phyloP scores from a whole-genome alignment of 257 asterid species.

The Craterostigma plantagineum region DNA sequence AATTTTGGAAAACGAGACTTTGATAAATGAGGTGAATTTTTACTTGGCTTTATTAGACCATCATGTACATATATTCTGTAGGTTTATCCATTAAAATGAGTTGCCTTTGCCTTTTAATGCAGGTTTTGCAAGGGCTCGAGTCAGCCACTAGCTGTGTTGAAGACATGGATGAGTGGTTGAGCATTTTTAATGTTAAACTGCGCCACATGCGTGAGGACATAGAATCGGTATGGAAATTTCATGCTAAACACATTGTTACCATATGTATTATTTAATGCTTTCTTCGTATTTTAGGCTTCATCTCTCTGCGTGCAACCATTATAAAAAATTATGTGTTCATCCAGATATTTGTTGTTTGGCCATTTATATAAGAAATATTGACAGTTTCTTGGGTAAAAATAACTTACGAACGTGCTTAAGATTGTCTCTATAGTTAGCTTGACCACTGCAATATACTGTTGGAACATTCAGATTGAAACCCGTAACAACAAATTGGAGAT shows the following conservation, averaged over 20 bases:
- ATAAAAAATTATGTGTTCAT: too few species aligned
- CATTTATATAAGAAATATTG: too few species aligned
- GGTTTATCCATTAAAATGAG: conserved; percentile 4
- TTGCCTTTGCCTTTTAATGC: conserved; percentile 12
- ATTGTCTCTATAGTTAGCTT: conserved; percentile 1
- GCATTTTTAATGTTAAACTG: conserved; percentile 79
- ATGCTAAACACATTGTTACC: conserved; percentile 7
- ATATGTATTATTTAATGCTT: neutral
- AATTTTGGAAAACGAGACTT: conserved; percentile 84
- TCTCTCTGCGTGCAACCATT: too few species aligned
- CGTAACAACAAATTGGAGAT: conserved; percentile 95
- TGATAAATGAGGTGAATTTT: conserved; percentile 56
- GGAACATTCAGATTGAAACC: conserved; percentile 69
- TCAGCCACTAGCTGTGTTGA: conserved; percentile 82
- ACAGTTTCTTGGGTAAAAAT: too few species aligned
- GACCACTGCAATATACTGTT: conserved; percentile 10
- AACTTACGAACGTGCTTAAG: too few species aligned
- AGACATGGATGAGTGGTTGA: conserved; percentile 98
- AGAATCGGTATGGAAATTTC: conserved; percentile 56
- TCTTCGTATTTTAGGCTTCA: too few species aligned
- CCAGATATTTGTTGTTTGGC: too few species aligned
- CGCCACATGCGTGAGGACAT: conserved; percentile 99
- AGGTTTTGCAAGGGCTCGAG: conserved; percentile 85
- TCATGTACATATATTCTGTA: conserved; percentile 1
- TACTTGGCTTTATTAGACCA: conserved; percentile 9